Base-by-base conservation (phyloP, 2,329 filamentous ascomycete species). In the Fusarium nelsonii region DNA sequence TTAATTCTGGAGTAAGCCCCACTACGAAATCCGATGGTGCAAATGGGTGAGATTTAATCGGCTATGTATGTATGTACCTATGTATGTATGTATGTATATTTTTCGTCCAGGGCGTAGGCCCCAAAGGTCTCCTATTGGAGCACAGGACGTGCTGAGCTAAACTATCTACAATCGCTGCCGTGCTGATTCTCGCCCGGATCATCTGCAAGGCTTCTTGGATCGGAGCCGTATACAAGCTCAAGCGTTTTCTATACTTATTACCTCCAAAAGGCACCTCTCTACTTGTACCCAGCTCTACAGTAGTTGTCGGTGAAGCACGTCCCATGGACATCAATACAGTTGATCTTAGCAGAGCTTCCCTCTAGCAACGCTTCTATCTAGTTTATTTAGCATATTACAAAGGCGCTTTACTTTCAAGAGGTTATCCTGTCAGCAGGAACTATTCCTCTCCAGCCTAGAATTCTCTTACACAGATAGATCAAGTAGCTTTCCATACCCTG, bases 281-380 rank as follows among this genome's bases (percentile, higher is more conserved):
- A 58, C 41, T 49, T n/a, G 26, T 58, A 57, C 48, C 59, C 18
- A 33, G 32, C 59, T 7, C 46, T 58, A 58, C 41, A 15, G 59
- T 53, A 63, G 46, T 40, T 58, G n/a, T n/a, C n/a, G n/a, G n/a
- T 58, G 8, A 63, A 50, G 59, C 48, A 63, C 23, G 41, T 64
- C 39, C 40, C 40, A 28, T 26, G 23, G 54, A 63, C 32, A 18
- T 58, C 37, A 63, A 58, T 34, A 32, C 60, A 63, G 60, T 34
- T 63, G 18, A 18, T 54, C 34, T 26, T 18, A 8, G 43, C 6
- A 45, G 20, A 33, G 28, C 20, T 18, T 18, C 14, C 26, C 15
- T 8, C 26, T 33, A 45, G n/a, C n/a, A n/a, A n/a, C n/a, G n/a
- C n/a, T 45, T 34, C 44, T n/a, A 20, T 46, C 30, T 46, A 46